phyloP scores from a whole-genome alignment of 148 eudicot genomes.

The Vaccinium corymbosum region DNA sequence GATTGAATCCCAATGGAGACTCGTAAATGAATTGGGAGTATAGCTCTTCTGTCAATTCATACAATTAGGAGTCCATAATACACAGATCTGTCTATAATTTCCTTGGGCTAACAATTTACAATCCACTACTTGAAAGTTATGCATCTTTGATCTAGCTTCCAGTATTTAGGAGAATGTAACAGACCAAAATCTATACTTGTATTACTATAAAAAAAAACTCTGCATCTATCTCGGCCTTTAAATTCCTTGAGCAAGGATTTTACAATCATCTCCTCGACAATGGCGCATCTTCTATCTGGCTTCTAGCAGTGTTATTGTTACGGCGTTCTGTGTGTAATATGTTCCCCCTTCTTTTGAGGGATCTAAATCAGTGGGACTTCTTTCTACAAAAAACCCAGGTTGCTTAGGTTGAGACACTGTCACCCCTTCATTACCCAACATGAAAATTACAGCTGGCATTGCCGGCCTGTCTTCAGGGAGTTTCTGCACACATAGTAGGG shows the following conservation, averaged over 20 bases:
- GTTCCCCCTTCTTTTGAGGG: not conserved
- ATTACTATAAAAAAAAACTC: not conserved
- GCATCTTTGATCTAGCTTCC: not conserved
- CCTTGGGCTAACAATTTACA: not conserved
- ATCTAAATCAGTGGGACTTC: not conserved
- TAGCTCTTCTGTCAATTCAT: no score
- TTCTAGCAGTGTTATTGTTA: conserved; percentile 7
- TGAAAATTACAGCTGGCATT: not conserved
- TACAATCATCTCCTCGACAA: not conserved
- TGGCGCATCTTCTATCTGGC: not conserved
- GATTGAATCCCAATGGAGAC: no score
- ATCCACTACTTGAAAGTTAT: not conserved
- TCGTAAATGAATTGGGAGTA: no score
- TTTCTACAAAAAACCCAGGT: conserved; percentile 3
- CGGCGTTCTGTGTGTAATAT: not conserved
- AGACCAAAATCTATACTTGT: not conserved
- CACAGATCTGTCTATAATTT: not conserved
- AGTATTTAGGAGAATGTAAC: not conserved
- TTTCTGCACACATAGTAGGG: not conserved
- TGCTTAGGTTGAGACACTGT: not conserved
- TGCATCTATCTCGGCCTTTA: not conserved
- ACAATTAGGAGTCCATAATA: no score
- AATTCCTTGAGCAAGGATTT: not conserved
- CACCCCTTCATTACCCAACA: conserved; percentile 7
- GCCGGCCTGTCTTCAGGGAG: conserved; percentile 4